These are phyloP conservation scores for Penicillium olsonii DNA, from an alignment of 2,329 filamentous ascomycete genomes.

Conservation along the genomic window DNA sequence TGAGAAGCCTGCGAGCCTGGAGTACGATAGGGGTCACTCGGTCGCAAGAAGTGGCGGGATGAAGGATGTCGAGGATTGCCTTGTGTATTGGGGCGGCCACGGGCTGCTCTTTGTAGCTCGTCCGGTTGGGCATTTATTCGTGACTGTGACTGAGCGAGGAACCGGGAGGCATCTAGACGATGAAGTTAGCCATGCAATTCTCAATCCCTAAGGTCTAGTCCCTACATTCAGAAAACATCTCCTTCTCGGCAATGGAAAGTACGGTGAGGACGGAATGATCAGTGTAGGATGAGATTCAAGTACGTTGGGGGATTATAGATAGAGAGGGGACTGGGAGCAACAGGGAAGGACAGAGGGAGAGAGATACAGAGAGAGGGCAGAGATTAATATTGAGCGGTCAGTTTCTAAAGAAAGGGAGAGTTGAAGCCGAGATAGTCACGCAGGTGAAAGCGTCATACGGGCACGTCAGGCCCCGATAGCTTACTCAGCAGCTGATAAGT, in stretches of 20 bases:
- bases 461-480: conserved; percentile 36
- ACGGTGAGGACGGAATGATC: conserved; percentile 2
- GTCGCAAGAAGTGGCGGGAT: conserved; percentile 52
- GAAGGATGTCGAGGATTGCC: conserved; percentile 50
- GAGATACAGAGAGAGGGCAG: neutral
- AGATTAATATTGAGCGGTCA: neutral
- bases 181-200: conserved; percentile 1
- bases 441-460: conserved; percentile 38
- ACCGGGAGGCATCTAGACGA: conserved; percentile 84
- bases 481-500: conserved; percentile 36
- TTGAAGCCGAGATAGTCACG: conserved; percentile 14
- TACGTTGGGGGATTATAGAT: neutral
- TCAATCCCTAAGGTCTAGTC: neutral
- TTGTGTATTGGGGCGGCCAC: conserved; percentile 51
- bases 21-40: conserved; percentile 78
- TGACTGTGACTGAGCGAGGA: conserved; percentile 94
- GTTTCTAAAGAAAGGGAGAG: conserved; percentile 1
- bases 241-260: conserved; percentile 23
- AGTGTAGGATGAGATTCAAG: conserved; percentile 1
- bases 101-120: conserved; percentile 47
- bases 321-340: neutral
- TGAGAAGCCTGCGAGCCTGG: conserved; percentile 69
- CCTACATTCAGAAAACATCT: conserved; percentile 91
- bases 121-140: conserved; percentile 74
- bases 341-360: neutral